phyloP scores from a whole-genome alignment of 164 flowering plant species.

The Umbellularia californica region DNA sequence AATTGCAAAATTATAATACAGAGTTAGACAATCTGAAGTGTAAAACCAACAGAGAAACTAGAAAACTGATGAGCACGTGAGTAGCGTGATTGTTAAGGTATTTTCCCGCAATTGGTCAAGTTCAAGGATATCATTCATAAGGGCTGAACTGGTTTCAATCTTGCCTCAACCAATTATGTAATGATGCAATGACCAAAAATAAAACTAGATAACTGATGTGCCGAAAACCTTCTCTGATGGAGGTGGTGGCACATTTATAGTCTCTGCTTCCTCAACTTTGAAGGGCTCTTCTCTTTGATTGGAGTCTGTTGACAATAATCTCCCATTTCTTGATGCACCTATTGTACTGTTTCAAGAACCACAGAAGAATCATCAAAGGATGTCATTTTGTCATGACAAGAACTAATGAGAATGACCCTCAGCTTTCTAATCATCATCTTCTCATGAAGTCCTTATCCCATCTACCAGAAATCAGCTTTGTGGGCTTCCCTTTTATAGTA shows the following conservation, averaged over 20 bases:
- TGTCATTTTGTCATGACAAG: neutral
- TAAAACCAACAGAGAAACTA: neutral
- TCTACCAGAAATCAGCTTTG: neutral
- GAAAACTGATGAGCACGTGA: neutral
- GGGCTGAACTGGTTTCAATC: no score
- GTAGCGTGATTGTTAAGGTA: no score
- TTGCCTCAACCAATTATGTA: no score
- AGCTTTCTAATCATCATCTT: neutral
- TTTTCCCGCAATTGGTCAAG: no score
- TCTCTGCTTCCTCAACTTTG: conserved; percentile 90
- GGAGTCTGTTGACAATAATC: conserved; percentile 57
- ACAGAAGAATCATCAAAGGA: conserved; percentile 5
- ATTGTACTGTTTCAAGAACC: conserved; percentile 27
- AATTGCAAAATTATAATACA: neutral
- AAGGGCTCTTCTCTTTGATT: conserved; percentile 59
- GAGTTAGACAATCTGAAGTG: neutral
- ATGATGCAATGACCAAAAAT: neutral
- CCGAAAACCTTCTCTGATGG: conserved; percentile 69
- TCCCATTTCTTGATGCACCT: conserved; percentile 34
- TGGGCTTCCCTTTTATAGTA: no score
- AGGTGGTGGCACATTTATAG: conserved; percentile 76
- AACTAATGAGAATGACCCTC: neutral
- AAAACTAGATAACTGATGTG: neutral
- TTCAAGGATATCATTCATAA: no score
- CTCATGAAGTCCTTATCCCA: neutral